Conservation (phyloP, 306 rosid species). For the Dalbergia cultrata region DNA sequence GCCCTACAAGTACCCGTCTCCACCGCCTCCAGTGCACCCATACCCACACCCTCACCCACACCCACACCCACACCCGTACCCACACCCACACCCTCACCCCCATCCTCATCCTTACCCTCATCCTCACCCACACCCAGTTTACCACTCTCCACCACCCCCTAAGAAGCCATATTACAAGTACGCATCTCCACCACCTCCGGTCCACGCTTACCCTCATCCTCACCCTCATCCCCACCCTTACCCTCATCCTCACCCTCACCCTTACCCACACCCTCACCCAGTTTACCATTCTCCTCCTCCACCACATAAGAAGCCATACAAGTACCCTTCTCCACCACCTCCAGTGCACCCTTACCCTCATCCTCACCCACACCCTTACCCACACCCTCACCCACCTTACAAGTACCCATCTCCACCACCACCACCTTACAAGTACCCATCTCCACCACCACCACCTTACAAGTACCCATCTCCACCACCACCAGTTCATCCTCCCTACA, state of each 20-base stretch:
- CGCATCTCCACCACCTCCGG: conserved; percentile 21
- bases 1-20: conserved; percentile 40
- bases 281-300: conserved; percentile 21
- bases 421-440: not conserved
- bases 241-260: not conserved
- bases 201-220: not conserved
- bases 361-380: conserved; percentile 36
- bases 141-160: not conserved
- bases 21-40: conserved; percentile 44
- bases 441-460: conserved; percentile 32
- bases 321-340: conserved; percentile 22
- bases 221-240: not conserved
- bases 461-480: conserved; percentile 31
- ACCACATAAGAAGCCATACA: not conserved
- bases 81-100: conserved; percentile 46
- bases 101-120: not conserved
- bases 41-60: conserved; percentile 33
- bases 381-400: conserved; percentile 17
- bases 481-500: conserved; percentile 38
- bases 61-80: conserved; percentile 19
- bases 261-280: conserved; percentile 4
- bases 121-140: too few relatives aligned
- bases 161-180: not conserved
- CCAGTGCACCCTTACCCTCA: not conserved
- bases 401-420: conserved; percentile 33